These are phyloP conservation scores for Starmerella asiatica DNA, from an alignment of 805 yeast genomes.

Conservation along the genomic window DNA sequence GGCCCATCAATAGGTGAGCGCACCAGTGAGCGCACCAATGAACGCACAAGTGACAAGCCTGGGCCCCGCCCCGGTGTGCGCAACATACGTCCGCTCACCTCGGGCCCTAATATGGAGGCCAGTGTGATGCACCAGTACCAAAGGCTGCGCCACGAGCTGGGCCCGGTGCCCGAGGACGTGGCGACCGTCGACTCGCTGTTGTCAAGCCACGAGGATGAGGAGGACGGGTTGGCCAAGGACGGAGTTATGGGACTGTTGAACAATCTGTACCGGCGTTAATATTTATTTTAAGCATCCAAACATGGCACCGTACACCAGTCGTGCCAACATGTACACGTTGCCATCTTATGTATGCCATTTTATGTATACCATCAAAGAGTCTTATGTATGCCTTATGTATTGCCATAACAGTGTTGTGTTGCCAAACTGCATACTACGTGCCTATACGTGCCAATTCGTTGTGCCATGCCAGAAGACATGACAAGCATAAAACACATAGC, in stretches of 20 bases:
- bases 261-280: conserved; percentile 48
- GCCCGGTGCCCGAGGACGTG: conserved; percentile 11
- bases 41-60: no score
- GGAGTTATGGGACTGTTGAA: conserved; percentile 74
- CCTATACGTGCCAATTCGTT: no score
- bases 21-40: no score
- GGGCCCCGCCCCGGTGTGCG: background rate
- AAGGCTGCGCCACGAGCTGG: conserved; percentile 10
- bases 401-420: no score
- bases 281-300: background rate
- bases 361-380: no score
- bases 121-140: conserved; percentile 27
- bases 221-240: conserved; percentile 25
- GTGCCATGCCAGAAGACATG: no score
- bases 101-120: conserved; percentile 16
- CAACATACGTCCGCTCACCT: background rate
- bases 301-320: background rate
- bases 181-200: background rate
- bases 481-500: no score
- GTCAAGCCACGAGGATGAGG: conserved; percentile 30
- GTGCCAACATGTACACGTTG: no score
- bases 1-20: no score
- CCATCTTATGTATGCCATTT: no score
- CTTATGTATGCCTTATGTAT: no score
- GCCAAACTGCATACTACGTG: no score